Base-by-base conservation (phyloP, 2,329 filamentous ascomycete genomes). In the Phaeoacremonium minimum region DNA sequence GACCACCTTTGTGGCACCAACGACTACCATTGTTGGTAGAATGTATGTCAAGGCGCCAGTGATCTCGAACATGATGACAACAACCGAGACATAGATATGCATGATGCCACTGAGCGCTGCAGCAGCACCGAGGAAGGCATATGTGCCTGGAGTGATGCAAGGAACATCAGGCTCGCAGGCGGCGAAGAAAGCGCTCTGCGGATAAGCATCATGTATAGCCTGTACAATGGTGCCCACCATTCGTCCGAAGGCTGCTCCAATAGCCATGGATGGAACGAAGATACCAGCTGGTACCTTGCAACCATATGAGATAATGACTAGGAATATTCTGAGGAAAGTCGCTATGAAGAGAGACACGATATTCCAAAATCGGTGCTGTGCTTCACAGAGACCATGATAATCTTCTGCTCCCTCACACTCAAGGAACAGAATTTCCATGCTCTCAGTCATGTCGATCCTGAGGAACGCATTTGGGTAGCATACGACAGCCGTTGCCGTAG, bases 11-110 rank as follows among this genome's bases (percentile, higher is more conserved):
- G 91, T 97, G 19, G 96, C 85, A 33, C 93, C 93, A 3, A 97
- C 93, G 1, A 97, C 93, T 49, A 98, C 96, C 93, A 98, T 98
- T 12, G 91, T 97, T 1, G 93, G 93, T 18, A 98, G 68, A 46
- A 98, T 97, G 55, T 98, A 98, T 2, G 90, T 95, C 42, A 97
- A 67, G 6, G 93, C 93, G n/a, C 93, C 93, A 0, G 93, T 98
- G 33, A 98, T 75, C 62, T 98, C 93, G 54, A 97, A 97, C 93
- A 98, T 97, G 60, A 98, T 98, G 52, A 98, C 93, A 3, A 96
- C 91, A 8, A 98, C 89, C 0, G 90, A 94, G 13, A 98, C 82
- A 0, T 91, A 96, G 44, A 98, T 86, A 60, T 97, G 93, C 91
- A 97, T 98, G 54, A 97, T 96, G 8, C 93, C 93, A 57, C 86